Conservation (phyloP, 352 stramenopile genomes). For the Pythium myriotylum region DNA sequence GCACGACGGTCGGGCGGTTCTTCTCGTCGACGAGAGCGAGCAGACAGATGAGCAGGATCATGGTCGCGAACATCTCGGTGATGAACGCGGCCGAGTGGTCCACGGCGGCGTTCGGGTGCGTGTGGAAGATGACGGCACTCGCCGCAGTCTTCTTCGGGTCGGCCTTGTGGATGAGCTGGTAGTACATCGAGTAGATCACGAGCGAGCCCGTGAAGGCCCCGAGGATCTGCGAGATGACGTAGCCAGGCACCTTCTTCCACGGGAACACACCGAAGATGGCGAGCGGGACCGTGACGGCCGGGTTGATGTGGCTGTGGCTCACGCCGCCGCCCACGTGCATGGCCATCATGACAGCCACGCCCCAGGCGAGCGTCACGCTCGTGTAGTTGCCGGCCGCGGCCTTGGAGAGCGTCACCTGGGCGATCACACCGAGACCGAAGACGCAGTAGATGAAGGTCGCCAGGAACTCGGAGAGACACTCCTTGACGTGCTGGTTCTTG, state of each 20-base stretch:
- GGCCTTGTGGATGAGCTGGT: conserved; percentile 29
- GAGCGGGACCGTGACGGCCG: conserved; percentile 38
- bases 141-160: conserved; percentile 27
- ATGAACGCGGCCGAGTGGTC: conserved; percentile 33
- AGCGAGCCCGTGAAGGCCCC: conserved; percentile 35
- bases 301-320: conserved; percentile 46
- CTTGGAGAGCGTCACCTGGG: conserved; percentile 32
- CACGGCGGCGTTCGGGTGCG: conserved; percentile 31
- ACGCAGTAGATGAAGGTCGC: conserved; percentile 35
- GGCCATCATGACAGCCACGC: conserved; percentile 42
- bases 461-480: conserved; percentile 49
- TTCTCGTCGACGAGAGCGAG: conserved; percentile 33
- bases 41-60: conserved; percentile 31
- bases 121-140: conserved; percentile 32
- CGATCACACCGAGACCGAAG: conserved; percentile 35
- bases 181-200: conserved; percentile 38
- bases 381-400: conserved; percentile 16
- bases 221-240: conserved; percentile 32
- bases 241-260: conserved; percentile 29
- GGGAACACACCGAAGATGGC: conserved; percentile 31
- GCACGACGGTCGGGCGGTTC: conserved; percentile 34
- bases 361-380: conserved; percentile 42
- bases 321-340: conserved; percentile 40
- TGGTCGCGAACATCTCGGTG: conserved; percentile 30
- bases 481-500: conserved; percentile 31